A percentile compares a stretch with the other conserved stretches of the same genome.
Conservation (phyloP, 2,329 filamentous ascomycete genomes). For the Nannizziopsis barbatae region DNA sequence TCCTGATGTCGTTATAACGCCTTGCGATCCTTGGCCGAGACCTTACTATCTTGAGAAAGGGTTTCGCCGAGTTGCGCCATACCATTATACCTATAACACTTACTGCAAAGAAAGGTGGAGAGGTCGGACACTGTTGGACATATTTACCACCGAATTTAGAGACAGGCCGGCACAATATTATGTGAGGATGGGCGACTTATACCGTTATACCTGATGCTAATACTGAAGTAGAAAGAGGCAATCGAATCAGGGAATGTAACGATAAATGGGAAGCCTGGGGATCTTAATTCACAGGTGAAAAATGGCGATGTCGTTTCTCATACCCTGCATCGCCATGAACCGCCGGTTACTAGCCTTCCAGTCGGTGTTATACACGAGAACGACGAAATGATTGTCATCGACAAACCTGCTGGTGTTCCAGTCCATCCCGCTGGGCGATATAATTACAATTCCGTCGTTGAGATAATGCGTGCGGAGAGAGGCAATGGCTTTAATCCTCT, state of each 20-base stretch:
- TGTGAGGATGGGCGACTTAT: constrained; percentile 35
- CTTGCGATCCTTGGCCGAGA: constrained; percentile 44
- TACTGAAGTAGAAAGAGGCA: constrained; percentile 48
- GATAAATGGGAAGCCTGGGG: constrained; percentile 64
- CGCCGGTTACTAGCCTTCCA: constrained; percentile 70
- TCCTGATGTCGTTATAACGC: constrained; percentile 24
- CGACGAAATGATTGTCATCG: constrained; percentile 86
- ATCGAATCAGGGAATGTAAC: constrained; percentile 69
- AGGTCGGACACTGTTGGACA: constrained; percentile 65
- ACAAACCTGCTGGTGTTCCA: constrained; percentile 89
- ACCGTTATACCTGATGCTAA: neutral
- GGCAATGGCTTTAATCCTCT: constrained; percentile 48
- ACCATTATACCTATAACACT: constrained; percentile 90
- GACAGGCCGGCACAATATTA: constrained; percentile 83
- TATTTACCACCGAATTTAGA: constrained; percentile 85
- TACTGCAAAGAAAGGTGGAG: constrained; percentile 92
- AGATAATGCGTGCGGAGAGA: constrained; percentile 77
- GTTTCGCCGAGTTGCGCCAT: constrained; percentile 70
- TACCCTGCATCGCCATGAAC: constrained; percentile 89
- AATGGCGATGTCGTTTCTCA: constrained; percentile 91
- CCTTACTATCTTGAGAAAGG: constrained; percentile 80
- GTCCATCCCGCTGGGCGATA: constrained; percentile 94
- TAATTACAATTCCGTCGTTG: constrained; percentile 86
- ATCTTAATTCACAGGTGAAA: constrained; percentile 58
- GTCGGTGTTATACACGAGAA: constrained; percentile 84